Conservation (phyloP, 345 rosid genomes). For the Crucihimalaya himalaica region DNA sequence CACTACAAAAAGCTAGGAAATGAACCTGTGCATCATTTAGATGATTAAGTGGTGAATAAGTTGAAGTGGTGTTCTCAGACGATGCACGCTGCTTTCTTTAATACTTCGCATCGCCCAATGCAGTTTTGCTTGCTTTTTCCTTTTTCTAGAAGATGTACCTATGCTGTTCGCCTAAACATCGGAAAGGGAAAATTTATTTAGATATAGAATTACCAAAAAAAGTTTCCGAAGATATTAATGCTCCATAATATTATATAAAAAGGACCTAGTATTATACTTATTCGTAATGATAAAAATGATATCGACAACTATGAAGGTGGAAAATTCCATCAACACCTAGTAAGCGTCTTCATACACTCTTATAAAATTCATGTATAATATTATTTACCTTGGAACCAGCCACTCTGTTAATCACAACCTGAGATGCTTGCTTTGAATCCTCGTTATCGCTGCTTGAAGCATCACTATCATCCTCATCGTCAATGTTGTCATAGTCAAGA, state of each 20-base stretch:
- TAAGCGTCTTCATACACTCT: background rate
- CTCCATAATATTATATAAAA: too few relatives aligned
- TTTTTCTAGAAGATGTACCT: conserved; percentile 87
- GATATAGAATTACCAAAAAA: too few relatives aligned
- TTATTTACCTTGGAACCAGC: conserved; percentile 68
- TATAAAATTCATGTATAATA: background rate
- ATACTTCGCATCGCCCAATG: conserved; percentile 76
- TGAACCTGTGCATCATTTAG: conserved; percentile 82
- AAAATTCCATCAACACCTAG: conserved; percentile 9
- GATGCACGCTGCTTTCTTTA: conserved; percentile 75
- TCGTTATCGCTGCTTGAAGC: conserved; percentile 78
- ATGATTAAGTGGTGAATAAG: conserved; percentile 80
- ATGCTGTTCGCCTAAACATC: conserved; percentile 64
- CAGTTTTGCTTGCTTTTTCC: conserved; percentile 92
- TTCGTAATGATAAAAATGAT: conserved; percentile 12
- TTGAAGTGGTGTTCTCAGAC: conserved; percentile 46
- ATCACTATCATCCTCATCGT: conserved; percentile 64
- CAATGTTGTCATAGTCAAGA: conserved; percentile 87
- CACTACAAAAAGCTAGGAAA: conserved; percentile 16
- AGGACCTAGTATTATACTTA: too few relatives aligned
- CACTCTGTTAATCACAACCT: conserved; percentile 58
- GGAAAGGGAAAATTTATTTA: background rate
- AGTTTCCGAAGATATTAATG: too few relatives aligned
- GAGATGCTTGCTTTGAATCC: conserved; percentile 44
- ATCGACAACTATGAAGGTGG: background rate